A percentile compares a stretch with the other conserved stretches of the same genome.
Conservation (phyloP, 805 yeast species). For the Metschnikowia drakensbergensis region DNA sequence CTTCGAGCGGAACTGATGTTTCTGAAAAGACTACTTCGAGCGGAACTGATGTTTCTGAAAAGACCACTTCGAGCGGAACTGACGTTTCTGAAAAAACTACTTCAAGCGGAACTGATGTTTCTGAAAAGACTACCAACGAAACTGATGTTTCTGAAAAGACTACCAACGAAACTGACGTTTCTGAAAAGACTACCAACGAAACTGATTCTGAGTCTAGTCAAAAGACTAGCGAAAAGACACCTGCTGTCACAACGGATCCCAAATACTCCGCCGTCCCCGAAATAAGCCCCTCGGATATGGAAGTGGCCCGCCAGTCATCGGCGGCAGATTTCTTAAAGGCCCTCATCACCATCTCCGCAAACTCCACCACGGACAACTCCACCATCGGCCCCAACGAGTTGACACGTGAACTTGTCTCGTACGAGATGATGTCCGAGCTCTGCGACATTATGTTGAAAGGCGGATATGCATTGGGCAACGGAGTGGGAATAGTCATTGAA, state of each 20-base stretch:
- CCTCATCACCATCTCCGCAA: slow-evolving; percentile 43
- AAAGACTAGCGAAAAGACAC: neutral
- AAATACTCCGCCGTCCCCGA: slow-evolving; percentile 9
- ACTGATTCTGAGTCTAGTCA: neutral
- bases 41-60: no score
- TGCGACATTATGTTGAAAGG: slow-evolving; percentile 42
- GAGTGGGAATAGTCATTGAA: slow-evolving; percentile 46
- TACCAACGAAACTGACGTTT: no score
- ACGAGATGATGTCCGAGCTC: slow-evolving; percentile 32
- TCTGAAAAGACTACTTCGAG: no score
- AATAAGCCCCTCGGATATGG: slow-evolving; percentile 6
- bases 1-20: no score
- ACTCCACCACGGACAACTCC: slow-evolving; percentile 43
- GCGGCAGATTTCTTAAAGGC: slow-evolving; percentile 47
- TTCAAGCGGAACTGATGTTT: no score
- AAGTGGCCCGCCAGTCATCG: slow-evolving; percentile 34
- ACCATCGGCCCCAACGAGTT: slow-evolving; percentile 46
- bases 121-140: no score
- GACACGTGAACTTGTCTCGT: slow-evolving; percentile 41
- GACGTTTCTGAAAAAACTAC: no score
- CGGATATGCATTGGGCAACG: slow-evolving; percentile 46
- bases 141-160: no score
- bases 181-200: no score
- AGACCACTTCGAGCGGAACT: no score
- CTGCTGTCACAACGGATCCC: neutral